A percentile compares a stretch with the other conserved stretches of the same genome.
Conservation (phyloP, 495 filamentous ascomycete species). For the Elasticomyces elasticus region DNA sequence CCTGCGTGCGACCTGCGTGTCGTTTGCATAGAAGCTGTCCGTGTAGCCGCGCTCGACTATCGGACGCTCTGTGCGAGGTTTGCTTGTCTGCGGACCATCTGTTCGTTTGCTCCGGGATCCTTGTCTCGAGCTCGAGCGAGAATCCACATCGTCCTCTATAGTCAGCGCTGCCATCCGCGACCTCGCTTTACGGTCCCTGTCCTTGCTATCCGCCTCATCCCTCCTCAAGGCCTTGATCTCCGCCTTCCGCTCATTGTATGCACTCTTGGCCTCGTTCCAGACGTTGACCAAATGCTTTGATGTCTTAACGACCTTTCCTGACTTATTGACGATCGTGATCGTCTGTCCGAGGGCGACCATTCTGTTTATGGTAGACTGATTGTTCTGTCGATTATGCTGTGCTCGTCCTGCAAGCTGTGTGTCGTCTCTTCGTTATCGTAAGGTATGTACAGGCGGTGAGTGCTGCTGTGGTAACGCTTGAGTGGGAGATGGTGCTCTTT, state of each 20-base stretch:
- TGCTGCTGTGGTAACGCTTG: not conserved
- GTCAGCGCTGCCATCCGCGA: slow-evolving; percentile 39
- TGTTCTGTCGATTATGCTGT: not conserved
- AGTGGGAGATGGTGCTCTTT: not conserved
- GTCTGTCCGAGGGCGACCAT: slow-evolving; percentile 48
- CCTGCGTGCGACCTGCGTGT: slow-evolving; percentile 12
- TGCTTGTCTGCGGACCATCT: not conserved
- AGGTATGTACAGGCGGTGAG: not conserved
- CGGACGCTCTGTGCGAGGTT: slow-evolving; percentile 9
- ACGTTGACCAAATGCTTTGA: slow-evolving; percentile 49
- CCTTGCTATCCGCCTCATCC: slow-evolving; percentile 31
- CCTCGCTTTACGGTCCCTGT: slow-evolving; percentile 44
- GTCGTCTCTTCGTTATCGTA: not conserved
- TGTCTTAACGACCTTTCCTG: slow-evolving; percentile 83
- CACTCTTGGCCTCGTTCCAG: slow-evolving; percentile 77
- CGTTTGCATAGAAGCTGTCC: slow-evolving; percentile 33
- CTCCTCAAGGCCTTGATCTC: slow-evolving; percentile 59
- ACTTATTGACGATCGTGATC: slow-evolving; percentile 84
- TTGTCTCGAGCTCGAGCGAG: slow-evolving; percentile 35
- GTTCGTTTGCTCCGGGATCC: slow-evolving; percentile 20
- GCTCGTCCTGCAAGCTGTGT: slow-evolving; percentile 9
- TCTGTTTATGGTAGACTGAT: too few relatives aligned
- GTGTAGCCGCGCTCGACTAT: slow-evolving; percentile 11
- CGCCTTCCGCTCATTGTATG: slow-evolving; percentile 75
- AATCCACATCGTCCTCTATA: slow-evolving; percentile 40